phyloP scores from a whole-genome alignment of 2,329 filamentous ascomycete genomes.

The Phialocephala sp. region DNA sequence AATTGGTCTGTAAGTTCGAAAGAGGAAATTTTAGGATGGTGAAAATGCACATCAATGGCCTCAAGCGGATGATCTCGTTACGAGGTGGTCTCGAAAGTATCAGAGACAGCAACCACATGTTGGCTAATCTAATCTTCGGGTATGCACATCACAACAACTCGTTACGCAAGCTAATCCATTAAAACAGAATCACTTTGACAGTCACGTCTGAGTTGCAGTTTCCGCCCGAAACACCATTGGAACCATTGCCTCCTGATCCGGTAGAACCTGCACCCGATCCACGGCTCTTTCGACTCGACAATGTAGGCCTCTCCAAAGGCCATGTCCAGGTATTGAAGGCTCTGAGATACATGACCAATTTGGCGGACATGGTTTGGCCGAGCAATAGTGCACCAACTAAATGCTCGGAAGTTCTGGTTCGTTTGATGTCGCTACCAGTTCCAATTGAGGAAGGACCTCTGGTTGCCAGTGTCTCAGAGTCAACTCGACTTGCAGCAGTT shows the following conservation, averaged over 20 bases:
- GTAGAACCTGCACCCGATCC: neutral
- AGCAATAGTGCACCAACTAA: constrained; percentile 3
- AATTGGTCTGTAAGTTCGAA: constrained; percentile 11
- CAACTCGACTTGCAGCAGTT: constrained; percentile 10
- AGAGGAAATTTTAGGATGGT: constrained; percentile 20
- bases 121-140: constrained; percentile 24
- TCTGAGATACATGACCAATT: constrained; percentile 3
- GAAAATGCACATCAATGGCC: constrained; percentile 20
- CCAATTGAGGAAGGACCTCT: constrained; percentile 16
- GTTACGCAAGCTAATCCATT: no score
- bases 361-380: constrained; percentile 14
- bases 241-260: neutral
- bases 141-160: constrained; percentile 1
- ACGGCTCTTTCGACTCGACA: neutral
- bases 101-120: constrained; percentile 15
- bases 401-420: constrained; percentile 16
- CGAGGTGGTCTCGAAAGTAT: constrained; percentile 22
- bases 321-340: neutral
- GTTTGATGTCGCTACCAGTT: constrained; percentile 10
- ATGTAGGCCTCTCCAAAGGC: neutral
- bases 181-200: constrained; percentile 18
- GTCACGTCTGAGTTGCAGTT: constrained; percentile 16
- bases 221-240: constrained; percentile 1
- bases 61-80: constrained; percentile 20
- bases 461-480: constrained; percentile 15